Evolutionary conservation across 495 filamentous ascomycete genomes (phyloP).

Genomic region (Aspergillus cavernicola): DNA sequence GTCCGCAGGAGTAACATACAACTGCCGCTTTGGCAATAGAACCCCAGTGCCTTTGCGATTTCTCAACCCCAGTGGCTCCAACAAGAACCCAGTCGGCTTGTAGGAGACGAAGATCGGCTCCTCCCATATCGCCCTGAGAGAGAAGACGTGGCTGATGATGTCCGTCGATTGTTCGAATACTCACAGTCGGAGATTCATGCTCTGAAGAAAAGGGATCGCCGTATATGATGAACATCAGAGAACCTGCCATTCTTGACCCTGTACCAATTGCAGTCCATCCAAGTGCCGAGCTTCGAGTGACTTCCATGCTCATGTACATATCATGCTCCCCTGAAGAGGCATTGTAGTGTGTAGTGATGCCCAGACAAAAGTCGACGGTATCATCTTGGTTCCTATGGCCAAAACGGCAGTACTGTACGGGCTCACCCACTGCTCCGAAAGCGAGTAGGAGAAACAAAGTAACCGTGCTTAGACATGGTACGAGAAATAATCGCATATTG

Average conservation of each 20-base stretch:
- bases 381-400: constrained; percentile 6
- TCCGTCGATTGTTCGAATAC: constrained; percentile 5
- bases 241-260: constrained; percentile 10
- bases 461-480: neutral
- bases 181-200: constrained; percentile 2
- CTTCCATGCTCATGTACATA: constrained; percentile 10
- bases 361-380: constrained; percentile 11
- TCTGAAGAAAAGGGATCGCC: constrained; percentile 8
- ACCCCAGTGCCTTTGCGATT: neutral
- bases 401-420: constrained; percentile 14
- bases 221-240: constrained; percentile 11
- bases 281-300: constrained; percentile 7
- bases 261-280: constrained; percentile 12
- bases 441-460: neutral
- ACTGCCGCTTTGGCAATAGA: neutral
- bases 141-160: constrained; percentile 8
- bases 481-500: neutral
- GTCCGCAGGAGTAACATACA: constrained; percentile 6
- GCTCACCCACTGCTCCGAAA: neutral
- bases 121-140: neutral
- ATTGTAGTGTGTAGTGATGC: constrained; percentile 9
- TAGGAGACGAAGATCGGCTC: constrained; percentile 5
- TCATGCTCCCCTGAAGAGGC: constrained; percentile 2
- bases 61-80: neutral
- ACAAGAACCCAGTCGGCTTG: neutral